Percentiles rank a stretch among this genome's conserved stretches.
phyloP scores from a whole-genome alignment of 345 rosid species.

The Populus euphratica region DNA sequence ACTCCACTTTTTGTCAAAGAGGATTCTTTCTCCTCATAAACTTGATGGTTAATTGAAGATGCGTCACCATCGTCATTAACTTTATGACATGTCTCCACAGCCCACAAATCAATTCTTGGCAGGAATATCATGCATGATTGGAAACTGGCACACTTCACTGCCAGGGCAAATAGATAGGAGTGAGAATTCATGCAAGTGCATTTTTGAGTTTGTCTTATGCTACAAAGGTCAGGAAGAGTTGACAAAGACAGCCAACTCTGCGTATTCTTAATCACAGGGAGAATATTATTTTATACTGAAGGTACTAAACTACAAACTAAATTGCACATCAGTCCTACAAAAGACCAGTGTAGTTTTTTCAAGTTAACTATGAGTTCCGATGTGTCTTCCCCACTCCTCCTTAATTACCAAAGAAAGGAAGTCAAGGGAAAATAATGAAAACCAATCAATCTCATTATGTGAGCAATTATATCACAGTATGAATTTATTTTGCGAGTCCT shows the following conservation, averaged over 20 bases:
- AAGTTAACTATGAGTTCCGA: too few species aligned
- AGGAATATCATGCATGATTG: slow-evolving; percentile 65
- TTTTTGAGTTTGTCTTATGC: background rate
- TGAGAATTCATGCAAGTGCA: slow-evolving; percentile 6
- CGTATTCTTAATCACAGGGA: background rate
- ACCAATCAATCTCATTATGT: too few species aligned
- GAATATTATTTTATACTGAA: too few species aligned
- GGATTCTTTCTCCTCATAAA: slow-evolving; percentile 28
- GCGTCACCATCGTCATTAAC: slow-evolving; percentile 26
- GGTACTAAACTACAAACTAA: too few species aligned
- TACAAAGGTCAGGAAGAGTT: background rate
- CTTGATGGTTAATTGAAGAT: slow-evolving; percentile 17
- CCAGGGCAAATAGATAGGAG: slow-evolving; percentile 11
- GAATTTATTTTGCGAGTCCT: too few species aligned
- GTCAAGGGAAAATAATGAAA: too few species aligned
- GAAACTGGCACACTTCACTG: slow-evolving; percentile 82
- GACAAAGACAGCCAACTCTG: background rate
- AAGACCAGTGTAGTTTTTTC: too few species aligned
- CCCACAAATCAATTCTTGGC: slow-evolving; percentile 98
- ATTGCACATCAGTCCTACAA: too few species aligned
- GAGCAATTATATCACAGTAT: too few species aligned
- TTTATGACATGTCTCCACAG: slow-evolving; percentile 46
- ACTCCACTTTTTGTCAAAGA: slow-evolving; percentile 18
- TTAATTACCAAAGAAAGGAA: too few species aligned
- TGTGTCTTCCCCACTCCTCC: too few species aligned